These are phyloP conservation scores for Pseudogymnoascus sp. DNA, from an alignment of 2,329 filamentous ascomycete species.

Conservation along the genomic window DNA sequence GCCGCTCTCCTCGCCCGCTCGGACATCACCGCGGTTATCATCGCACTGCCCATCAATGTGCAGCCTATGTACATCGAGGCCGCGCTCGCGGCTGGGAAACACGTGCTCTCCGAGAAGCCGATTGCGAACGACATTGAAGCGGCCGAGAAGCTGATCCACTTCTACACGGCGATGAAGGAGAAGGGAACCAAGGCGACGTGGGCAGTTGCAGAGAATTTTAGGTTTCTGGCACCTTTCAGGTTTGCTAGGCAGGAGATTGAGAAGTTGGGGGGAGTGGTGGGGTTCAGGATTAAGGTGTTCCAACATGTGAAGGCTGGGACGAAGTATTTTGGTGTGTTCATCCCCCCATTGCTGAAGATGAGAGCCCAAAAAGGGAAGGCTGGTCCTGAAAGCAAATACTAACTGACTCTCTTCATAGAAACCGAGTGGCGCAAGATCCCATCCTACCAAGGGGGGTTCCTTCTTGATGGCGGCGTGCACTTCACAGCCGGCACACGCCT, in stretches of 20 bases:
- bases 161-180: conserved; percentile 32
- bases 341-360: neutral
- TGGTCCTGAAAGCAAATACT: neutral
- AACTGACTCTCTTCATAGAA: conserved; percentile 26
- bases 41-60: conserved; percentile 42
- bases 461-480: conserved; percentile 72
- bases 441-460: conserved; percentile 66
- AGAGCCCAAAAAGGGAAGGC: neutral
- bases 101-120: conserved; percentile 49
- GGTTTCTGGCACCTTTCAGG: conserved; percentile 51
- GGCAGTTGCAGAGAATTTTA: conserved; percentile 66
- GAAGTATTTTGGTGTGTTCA: conserved; percentile 38
- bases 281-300: conserved; percentile 44
- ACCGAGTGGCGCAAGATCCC: conserved; percentile 61
- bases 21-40: conserved; percentile 30
- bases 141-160: conserved; percentile 42
- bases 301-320: conserved; percentile 37
- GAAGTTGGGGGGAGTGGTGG: conserved; percentile 46
- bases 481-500: conserved; percentile 56
- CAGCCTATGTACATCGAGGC: conserved; percentile 44
- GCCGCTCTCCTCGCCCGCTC: conserved; percentile 27
- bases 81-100: conserved; percentile 44
- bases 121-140: conserved; percentile 42
- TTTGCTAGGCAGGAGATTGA: conserved; percentile 44
- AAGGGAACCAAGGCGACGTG: conserved; percentile 36